Conservation (phyloP, 177 flowering plant species). For the Tripterygium wilfordii region DNA sequence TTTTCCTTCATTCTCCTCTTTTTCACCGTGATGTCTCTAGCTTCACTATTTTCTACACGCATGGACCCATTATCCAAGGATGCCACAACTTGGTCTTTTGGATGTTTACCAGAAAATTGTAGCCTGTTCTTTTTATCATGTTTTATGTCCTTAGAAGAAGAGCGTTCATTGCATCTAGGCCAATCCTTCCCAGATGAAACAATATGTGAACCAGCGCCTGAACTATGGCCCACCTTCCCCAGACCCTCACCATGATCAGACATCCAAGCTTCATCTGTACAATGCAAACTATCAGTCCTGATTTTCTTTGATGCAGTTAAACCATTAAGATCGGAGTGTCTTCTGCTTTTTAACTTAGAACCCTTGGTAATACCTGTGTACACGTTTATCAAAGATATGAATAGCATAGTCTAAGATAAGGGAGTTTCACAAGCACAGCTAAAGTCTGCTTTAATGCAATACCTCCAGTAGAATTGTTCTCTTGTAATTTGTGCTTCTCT, state of each 20-base stretch:
- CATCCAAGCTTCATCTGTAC: slow-evolving; percentile 17
- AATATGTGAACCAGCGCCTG: slow-evolving; percentile 24
- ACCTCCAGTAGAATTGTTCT: slow-evolving; percentile 33
- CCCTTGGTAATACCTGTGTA: slow-evolving; percentile 22
- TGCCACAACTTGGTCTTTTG: slow-evolving; percentile 17
- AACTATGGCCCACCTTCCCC: slow-evolving; percentile 21
- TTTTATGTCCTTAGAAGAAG: slow-evolving; percentile 25
- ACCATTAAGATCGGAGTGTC: slow-evolving; percentile 20
- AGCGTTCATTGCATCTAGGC: slow-evolving; percentile 11
- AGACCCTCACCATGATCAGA: slow-evolving; percentile 25
- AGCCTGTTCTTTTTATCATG: slow-evolving; percentile 12
- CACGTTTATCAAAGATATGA: slow-evolving; percentile 1
- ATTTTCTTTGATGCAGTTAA: slow-evolving; percentile 28
- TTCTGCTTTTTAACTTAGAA: slow-evolving; percentile 24
- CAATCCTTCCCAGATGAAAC: slow-evolving; percentile 26
- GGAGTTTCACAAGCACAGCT: slow-evolving; percentile 2
- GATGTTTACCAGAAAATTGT: slow-evolving; percentile 11
- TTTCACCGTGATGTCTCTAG: slow-evolving; percentile 18
- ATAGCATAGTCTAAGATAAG: neutral
- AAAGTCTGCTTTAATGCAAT: slow-evolving; percentile 6
- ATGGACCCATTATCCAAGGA: slow-evolving; percentile 22
- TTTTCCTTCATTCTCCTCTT: slow-evolving; percentile 42
- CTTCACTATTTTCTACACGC: slow-evolving; percentile 14
- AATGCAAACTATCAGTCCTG: slow-evolving; percentile 20
- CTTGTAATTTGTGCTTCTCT: slow-evolving; percentile 28